Percentiles rank a stretch among this genome's conserved stretches.
Evolutionary conservation across 1,284 basidiomycete species (phyloP).

Genomic region (Ceratobasidium sp.): DNA sequence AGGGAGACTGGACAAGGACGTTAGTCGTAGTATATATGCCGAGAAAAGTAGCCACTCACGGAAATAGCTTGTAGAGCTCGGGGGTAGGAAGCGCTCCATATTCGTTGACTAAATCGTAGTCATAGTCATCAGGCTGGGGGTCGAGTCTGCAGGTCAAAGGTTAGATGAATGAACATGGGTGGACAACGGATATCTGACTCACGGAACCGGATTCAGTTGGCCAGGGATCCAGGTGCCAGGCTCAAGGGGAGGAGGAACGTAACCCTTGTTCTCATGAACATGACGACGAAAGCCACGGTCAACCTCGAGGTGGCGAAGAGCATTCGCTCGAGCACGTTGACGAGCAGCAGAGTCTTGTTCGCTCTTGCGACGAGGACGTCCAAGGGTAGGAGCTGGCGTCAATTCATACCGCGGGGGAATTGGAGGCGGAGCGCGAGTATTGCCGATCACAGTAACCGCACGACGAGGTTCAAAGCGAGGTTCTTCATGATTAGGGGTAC

Average conservation of each 20-base stretch:
- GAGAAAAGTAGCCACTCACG: slow-evolving; percentile 5
- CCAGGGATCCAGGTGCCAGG: slow-evolving; percentile 40
- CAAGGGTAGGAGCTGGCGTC: background rate
- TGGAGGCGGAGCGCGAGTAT: slow-evolving; percentile 1
- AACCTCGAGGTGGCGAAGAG: slow-evolving; percentile 14
- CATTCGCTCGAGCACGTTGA: slow-evolving; percentile 21
- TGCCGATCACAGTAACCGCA: background rate
- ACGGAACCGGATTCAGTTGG: slow-evolving; percentile 23
- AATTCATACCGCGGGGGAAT: slow-evolving; percentile 34
- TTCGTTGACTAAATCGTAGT: slow-evolving; percentile 5
- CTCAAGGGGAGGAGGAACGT: background rate
- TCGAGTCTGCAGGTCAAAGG: background rate
- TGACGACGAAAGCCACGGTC: slow-evolving; percentile 10
- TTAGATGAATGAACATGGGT: background rate
- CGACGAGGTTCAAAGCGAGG: background rate
- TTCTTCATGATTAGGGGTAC: background rate
- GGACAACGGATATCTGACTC: background rate
- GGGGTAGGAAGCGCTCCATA: slow-evolving; percentile 1
- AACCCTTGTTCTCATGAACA: background rate
- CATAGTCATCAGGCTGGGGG: background rate
- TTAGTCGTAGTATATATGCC: background rate
- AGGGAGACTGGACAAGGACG: background rate
- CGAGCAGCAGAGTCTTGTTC: slow-evolving; percentile 13
- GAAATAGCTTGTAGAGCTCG: background rate
- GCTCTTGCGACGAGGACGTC: slow-evolving; percentile 20